A percentile compares a stretch with the other conserved stretches of the same genome.
Conservation (phyloP, 2,329 filamentous ascomycete species). For the Nakataea oryzae region DNA sequence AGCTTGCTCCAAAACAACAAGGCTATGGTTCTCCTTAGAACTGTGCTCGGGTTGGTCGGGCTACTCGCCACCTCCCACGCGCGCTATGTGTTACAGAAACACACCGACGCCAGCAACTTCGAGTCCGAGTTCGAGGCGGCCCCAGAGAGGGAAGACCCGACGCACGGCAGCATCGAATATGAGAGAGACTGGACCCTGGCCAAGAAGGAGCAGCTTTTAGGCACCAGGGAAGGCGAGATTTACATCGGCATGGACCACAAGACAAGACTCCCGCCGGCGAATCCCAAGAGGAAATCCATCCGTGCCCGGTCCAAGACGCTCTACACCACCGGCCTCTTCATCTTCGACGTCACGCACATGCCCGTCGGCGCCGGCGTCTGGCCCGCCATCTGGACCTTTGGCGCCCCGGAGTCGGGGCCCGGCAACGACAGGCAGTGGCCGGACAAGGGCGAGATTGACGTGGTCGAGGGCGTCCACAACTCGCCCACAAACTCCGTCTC, state of each 20-base stretch:
- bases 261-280: conserved; percentile 35
- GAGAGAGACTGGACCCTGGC: conserved; percentile 49
- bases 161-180: conserved; percentile 65
- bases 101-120: conserved; percentile 43
- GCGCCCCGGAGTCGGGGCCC: conserved; percentile 25
- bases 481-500: conserved; percentile 50
- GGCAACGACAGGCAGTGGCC: conserved; percentile 54
- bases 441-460: conserved; percentile 62
- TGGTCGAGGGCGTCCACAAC: conserved; percentile 67
- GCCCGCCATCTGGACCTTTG: conserved; percentile 65
- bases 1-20: neutral
- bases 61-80: neutral
- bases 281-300: conserved; percentile 54
- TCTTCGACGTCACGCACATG: conserved; percentile 68
- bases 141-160: conserved; percentile 47
- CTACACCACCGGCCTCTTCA: conserved; percentile 60
- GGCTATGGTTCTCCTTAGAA: neutral
- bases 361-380: conserved; percentile 66
- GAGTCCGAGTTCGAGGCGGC: conserved; percentile 48
- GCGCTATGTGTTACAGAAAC: conserved; percentile 33
- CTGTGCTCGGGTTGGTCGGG: neutral
- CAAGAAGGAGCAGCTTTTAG: conserved; percentile 45
- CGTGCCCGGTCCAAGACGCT: conserved; percentile 56
- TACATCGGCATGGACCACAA: conserved; percentile 61
- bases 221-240: conserved; percentile 41